Base-by-base conservation (phyloP, 495 filamentous ascomycete genomes). In the Penicillium chermesinum region DNA sequence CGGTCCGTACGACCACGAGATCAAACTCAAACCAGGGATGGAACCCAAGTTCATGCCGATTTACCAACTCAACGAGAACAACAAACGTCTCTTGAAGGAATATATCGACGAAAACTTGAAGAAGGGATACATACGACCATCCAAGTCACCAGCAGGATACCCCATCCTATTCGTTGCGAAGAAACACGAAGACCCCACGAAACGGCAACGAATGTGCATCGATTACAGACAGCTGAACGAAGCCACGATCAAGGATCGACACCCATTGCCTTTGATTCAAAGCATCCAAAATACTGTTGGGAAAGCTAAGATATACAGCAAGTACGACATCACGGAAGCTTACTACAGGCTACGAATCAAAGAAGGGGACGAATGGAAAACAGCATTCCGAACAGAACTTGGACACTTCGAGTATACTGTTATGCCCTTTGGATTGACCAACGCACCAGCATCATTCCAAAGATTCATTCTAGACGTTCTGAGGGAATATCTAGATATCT, bases 121-220 rank as follows among this genome's bases (percentile, higher is more conserved):
- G 10, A 57, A 48, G 41, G 34, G 35, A 38, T 53, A 38, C n/a
- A 61, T 61, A 16, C 30, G 33, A 47, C 4, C 10, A 30, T 54
- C 21, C 15, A 9, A 48, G 42, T 55, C 16, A 48, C 35, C 22
- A 40, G 44, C 46, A 30, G 42, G 40, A 52, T 50, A 55, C n/a
- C 44, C 36, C 41, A 41, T 50, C 15, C 9, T 55, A 17, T 64
- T 65, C 46, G 30, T 65, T 40, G 45, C 21, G 17, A 67, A 67
- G 42, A 63, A 63, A 32, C 47, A 55, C 52, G 41, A 38, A 34
- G 50, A 21, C 15, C 20, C 59, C 4, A 30, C 10, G 10, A 30
- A 30, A 10, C 4, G 10, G 10, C 4, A 5, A 46, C 16, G 25
- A 30, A 30, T 30, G 10, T 30, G 10, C 25, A 30, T 30, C 10